phyloP scores from a whole-genome alignment of 768 basidiomycete species.

The Tricholoma matsutake region DNA sequence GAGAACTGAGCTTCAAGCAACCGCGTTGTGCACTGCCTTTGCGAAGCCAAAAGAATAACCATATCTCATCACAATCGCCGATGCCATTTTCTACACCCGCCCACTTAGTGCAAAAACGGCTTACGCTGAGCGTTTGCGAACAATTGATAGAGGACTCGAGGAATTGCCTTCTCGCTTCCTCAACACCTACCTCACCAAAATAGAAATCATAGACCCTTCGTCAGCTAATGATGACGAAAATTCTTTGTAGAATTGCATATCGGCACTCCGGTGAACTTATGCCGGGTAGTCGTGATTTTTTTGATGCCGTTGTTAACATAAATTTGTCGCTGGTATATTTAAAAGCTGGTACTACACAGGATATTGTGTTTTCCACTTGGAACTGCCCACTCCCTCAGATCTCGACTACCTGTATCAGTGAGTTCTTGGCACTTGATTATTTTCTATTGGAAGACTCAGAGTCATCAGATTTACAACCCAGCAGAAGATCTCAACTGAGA shows the following conservation, averaged over 20 bases:
- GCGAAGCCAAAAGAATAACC: background rate
- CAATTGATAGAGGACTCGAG: too few species aligned
- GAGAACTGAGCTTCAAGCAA: background rate
- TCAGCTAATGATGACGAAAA: too few species aligned
- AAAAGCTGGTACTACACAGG: too few species aligned
- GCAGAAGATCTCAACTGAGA: background rate
- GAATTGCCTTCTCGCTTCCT: too few species aligned
- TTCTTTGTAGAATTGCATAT: too few species aligned
- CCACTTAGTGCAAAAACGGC: too few species aligned
- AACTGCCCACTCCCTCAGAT: background rate
- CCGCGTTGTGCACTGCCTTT: background rate
- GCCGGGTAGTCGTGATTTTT: background rate
- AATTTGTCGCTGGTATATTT: too few species aligned
- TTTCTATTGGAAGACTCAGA: background rate
- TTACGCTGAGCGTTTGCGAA: background rate
- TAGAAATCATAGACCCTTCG: too few species aligned
- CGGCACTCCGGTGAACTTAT: too few species aligned
- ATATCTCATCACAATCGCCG: background rate
- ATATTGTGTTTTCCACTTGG: background rate
- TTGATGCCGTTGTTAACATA: background rate
- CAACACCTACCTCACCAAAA: too few species aligned
- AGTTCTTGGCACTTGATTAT: background rate
- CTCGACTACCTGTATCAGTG: background rate
- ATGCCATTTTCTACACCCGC: too few species aligned
- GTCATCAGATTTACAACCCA: background rate